A percentile compares a stretch with the other conserved stretches of the same genome.
Conservation (phyloP, 2,329 filamentous ascomycete species). For the Cadophora luteo-olivacea region DNA sequence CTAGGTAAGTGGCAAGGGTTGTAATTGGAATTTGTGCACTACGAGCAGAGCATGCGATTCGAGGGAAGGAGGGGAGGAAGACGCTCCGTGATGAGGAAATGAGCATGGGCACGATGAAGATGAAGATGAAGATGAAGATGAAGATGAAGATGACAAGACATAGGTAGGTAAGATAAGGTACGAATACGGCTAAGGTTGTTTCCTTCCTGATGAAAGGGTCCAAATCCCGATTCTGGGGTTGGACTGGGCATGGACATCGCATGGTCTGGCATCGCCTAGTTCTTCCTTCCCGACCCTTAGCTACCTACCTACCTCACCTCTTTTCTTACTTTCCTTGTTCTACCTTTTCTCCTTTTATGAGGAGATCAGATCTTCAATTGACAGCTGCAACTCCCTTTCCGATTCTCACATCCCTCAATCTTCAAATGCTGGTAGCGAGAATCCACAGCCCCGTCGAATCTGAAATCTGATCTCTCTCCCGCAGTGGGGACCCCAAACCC, state of each 20-base stretch:
- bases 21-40: too few relatives aligned
- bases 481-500: constrained; percentile 11
- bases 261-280: neutral
- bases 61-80: too few relatives aligned
- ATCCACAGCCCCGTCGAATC: neutral
- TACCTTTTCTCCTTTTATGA: neutral
- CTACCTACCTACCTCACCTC: neutral
- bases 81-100: too few relatives aligned
- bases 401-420: neutral
- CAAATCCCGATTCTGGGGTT: neutral
- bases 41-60: too few relatives aligned
- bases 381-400: neutral
- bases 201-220: neutral
- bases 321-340: neutral
- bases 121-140: neutral
- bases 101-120: neutral
- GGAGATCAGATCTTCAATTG: neutral
- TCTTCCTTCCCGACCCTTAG: neutral
- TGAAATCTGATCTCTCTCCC: neutral
- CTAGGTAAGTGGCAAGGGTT: too few relatives aligned
- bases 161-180: neutral
- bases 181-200: neutral
- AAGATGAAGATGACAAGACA: neutral
- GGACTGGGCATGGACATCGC: neutral
- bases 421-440: constrained; percentile 7